Evolutionary conservation across 805 yeast genomes (phyloP).

Genomic region (Candida gorgasii): DNA sequence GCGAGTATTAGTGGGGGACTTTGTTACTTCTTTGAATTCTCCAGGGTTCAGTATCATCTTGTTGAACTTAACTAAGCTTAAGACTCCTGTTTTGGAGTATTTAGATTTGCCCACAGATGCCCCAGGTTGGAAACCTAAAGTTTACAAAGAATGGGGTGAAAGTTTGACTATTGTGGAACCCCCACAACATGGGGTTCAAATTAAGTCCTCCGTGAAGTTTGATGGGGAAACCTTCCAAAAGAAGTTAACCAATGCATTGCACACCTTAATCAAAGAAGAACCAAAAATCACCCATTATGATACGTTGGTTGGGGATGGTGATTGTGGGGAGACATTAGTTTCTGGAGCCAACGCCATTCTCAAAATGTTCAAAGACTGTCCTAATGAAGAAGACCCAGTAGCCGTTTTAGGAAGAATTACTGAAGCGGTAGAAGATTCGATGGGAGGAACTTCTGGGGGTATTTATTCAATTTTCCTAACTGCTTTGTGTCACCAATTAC

Average conservation of each 20-base stretch:
- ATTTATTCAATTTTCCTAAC: constrained; percentile 82
- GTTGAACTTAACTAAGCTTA: constrained; percentile 61
- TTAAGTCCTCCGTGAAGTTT: constrained; percentile 29
- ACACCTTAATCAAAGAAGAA: constrained; percentile 45
- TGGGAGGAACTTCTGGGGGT: constrained; percentile 99
- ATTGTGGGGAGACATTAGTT: constrained; percentile 89
- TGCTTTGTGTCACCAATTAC: constrained; percentile 60
- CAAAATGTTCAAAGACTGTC: constrained; percentile 46
- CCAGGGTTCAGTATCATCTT: constrained; percentile 89
- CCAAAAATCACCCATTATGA: constrained; percentile 84
- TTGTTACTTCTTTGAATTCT: constrained; percentile 87
- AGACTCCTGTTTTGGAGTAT: constrained; percentile 42
- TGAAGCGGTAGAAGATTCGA: constrained; percentile 80
- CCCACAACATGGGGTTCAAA: constrained; percentile 25
- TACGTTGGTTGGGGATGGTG: constrained; percentile 94
- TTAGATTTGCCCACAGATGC: constrained; percentile 76
- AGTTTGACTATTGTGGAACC: constrained; percentile 31
- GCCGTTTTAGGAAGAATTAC: constrained; percentile 70
- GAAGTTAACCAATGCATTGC: constrained; percentile 47
- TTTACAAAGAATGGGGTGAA: constrained; percentile 32
- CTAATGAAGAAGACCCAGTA: constrained; percentile 47
- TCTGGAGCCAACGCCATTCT: constrained; percentile 77
- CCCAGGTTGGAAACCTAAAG: constrained; percentile 73
- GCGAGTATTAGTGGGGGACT: constrained; percentile 71
- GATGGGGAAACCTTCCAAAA: constrained; percentile 48